phyloP scores from a whole-genome alignment of 352 stramenopile genomes.

The Hyaloperonospora arabidopsidis region DNA sequence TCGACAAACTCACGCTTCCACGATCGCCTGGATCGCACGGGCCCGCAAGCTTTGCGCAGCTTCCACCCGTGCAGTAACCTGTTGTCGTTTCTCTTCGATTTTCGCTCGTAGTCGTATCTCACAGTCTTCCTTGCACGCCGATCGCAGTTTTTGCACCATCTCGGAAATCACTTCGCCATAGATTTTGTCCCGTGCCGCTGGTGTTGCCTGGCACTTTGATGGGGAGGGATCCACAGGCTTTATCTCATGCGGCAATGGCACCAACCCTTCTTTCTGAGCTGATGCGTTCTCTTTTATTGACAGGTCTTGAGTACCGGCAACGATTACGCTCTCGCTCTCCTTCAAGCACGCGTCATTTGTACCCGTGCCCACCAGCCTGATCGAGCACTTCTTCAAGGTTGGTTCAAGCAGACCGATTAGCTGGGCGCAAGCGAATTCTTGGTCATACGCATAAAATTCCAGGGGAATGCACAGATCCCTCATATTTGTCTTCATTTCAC shows the following conservation, averaged over 20 bases:
- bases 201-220: constrained; percentile 5
- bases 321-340: neutral
- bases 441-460: constrained; percentile 75
- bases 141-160: constrained; percentile 65
- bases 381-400: constrained; percentile 52
- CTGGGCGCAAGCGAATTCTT: constrained; percentile 67
- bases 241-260: constrained; percentile 5
- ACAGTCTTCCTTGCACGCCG: constrained; percentile 42
- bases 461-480: constrained; percentile 74
- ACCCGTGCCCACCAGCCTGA: constrained; percentile 33
- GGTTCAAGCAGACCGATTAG: constrained; percentile 70
- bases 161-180: constrained; percentile 71
- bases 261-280: constrained; percentile 16
- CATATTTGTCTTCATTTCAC: constrained; percentile 83
- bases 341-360: constrained; percentile 2
- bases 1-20: constrained; percentile 45
- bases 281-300: constrained; percentile 10
- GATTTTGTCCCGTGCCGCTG: constrained; percentile 24
- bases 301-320: constrained; percentile 8
- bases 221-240: constrained; percentile 10
- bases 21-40: constrained; percentile 47
- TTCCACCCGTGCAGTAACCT: constrained; percentile 57
- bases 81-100: constrained; percentile 73
- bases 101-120: constrained; percentile 52
- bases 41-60: constrained; percentile 50